Base-by-base conservation (phyloP, 176 grass and related monocot species). In the Avena insularis region DNA sequence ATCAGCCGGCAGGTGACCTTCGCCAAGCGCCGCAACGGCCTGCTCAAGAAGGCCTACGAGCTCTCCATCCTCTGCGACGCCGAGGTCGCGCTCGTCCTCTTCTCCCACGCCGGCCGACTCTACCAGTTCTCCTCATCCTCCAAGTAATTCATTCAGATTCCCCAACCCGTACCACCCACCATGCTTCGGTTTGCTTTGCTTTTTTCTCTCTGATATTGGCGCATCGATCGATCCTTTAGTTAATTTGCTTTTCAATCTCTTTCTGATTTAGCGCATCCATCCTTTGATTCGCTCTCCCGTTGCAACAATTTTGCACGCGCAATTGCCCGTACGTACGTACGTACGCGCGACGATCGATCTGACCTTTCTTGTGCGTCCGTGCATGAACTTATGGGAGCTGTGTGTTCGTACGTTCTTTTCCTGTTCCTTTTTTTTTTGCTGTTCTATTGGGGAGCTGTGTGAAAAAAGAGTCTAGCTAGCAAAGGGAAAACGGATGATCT, bases 11-110 rank as follows among this genome's bases (percentile, higher is more conserved):
- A 96, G 85, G 94, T 96, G 71, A 96, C 91, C 58, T 96, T 96
- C 91, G 79, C 91, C 59, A 96, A 96, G 91, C 76, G 94, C 84
- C 82, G 91, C 85, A 93, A 86, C 72, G 94, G 94, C 27, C 82
- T 96, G 87, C 87, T 93, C 87, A 96, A 96, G 89, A 96, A 96
- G 89, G 94, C 94, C 0, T 96, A 93, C 88, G 93, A 95, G 86
- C 88, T 95, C 20, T 95, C 93, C 77, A 76, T 95, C 80, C 93
- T 95, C 88, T 93, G 93, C 77, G 93, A 95, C 46, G 93, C 88
- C 62, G 91, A 95, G 75, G 89, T 95, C 80, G 90, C 94, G 8
- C 85, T 96, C 85, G 74, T 93, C 82, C 88, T 96, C 82, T 96
- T 96, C 89, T 96, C 94, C 87, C 90, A 87, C 79, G 87, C 83